Evolutionary conservation across 306 rosid genomes (phyloP).

Genomic region (Sesbania bispinosa): DNA sequence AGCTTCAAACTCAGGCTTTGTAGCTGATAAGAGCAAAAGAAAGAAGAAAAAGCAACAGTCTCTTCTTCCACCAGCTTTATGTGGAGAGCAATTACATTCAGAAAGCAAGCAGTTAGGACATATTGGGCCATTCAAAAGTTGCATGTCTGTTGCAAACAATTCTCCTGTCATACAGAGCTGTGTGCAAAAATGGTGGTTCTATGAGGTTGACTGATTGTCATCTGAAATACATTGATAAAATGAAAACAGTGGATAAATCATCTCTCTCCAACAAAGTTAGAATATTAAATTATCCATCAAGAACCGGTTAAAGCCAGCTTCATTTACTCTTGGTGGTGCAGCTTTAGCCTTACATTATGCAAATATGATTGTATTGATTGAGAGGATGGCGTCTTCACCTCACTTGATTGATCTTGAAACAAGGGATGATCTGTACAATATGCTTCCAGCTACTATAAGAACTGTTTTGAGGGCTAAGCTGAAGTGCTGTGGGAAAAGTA

Average conservation of each 20-base stretch:
- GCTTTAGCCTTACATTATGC: slow-evolving; percentile 83
- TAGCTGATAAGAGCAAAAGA: slow-evolving; percentile 31
- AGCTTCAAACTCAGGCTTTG: slow-evolving; percentile 16
- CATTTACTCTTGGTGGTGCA: slow-evolving; percentile 63
- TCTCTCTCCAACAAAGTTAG: slow-evolving; percentile 41
- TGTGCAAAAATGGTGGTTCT: slow-evolving; percentile 56
- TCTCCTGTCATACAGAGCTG: slow-evolving; percentile 50
- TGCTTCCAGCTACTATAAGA: slow-evolving; percentile 63
- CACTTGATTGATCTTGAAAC: slow-evolving; percentile 49
- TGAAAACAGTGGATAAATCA: slow-evolving; percentile 29
- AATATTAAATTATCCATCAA: slow-evolving; percentile 48
- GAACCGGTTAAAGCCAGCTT: slow-evolving; percentile 39
- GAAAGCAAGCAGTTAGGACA: slow-evolving; percentile 43
- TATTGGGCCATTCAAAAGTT: slow-evolving; percentile 56
- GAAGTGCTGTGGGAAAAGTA: slow-evolving; percentile 34
- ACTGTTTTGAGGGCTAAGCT: slow-evolving; percentile 55
- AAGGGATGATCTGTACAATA: slow-evolving; percentile 67
- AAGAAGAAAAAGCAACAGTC: slow-evolving; percentile 35
- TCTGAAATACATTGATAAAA: slow-evolving; percentile 27
- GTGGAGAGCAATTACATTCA: slow-evolving; percentile 33
- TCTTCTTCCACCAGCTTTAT: slow-evolving; percentile 24
- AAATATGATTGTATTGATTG: slow-evolving; percentile 57
- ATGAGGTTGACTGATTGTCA: slow-evolving; percentile 51
- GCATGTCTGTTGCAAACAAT: slow-evolving; percentile 45
- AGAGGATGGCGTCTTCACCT: slow-evolving; percentile 59